Base-by-base conservation (phyloP, 257 asterid species). In the Lycium barbarum region DNA sequence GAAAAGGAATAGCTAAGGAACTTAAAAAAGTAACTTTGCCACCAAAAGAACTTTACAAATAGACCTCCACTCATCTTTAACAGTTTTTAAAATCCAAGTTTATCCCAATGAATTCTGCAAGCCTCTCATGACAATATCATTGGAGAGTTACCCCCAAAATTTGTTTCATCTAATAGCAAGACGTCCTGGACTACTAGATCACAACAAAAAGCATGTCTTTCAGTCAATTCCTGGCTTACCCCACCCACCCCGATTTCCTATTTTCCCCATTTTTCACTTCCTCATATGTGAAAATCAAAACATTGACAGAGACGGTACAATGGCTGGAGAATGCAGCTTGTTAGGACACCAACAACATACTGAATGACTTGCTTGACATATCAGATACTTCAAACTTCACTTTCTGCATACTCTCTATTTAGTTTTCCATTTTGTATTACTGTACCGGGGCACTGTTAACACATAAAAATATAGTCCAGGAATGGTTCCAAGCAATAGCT, bases 171-270 rank as follows among this genome's bases (percentile, higher is more conserved):
- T 51, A 51, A 26, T 53, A 76, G 22, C 14, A 15, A 53, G 26
- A 78, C 47, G 53, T 53, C 9, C 18, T 26, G 45, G 82, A 78
- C 47, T 45, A 53, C 49, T 78, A 26, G 65, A 53, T 78, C 65
- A 78, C 47, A 78, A 78, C 47, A 26, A 78, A 26, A 53, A 78
- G 82, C 82, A 78, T 3, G 26, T 14, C 63, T 78, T 76, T 78
- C 82, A 33, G 26, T 7, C 53, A 53, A 72, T 26, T 78, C 47
- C 49, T 53, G 22, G 65, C 62, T 53, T 78, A n/a, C 4, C 82
- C 65, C 65, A 26, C 65, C 65, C 82, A 26, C 82, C 49, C 36
- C 13, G 26, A 26, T 51, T 51, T 76, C 38, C 82, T 13, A 47
- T 76, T 22, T 76, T 26, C 82, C 63, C 65, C 65, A 33, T 53